Evolutionary conservation across 1,284 basidiomycete species (phyloP), one percentile per base, ranked within the genome.

Genomic region (Fomitopsis betulina): DNA sequence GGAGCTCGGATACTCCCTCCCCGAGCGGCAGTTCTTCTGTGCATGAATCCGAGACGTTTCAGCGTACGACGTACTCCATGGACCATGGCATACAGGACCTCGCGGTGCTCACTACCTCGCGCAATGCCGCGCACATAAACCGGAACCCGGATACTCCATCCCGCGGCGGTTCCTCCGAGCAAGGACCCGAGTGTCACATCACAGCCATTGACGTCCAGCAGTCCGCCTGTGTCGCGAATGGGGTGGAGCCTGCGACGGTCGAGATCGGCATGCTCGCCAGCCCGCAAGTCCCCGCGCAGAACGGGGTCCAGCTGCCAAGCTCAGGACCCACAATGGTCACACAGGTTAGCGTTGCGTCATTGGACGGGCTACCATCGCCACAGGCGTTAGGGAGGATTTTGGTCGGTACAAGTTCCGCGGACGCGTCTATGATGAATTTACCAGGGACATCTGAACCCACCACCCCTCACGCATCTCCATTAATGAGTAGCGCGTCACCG

Each of bases 51-150:
- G 39, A 58, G 42, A n/a, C 57, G 35, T 61, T 59, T 55, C 50
- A 40, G 37, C 64, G 67, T 53, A 62, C 62, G 13, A 54, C 63
- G 27, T 60, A 60, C 45, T 67, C 66, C 19, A 64, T 66, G 66
- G 66, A 67, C 61, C 40, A 64, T 35, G 57, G 57, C 40, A 21
- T 58, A 1, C 64, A 64, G 55, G 51, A 57, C 39, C n/a, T 45
- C 37, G 56, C 56, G 3, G 54, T 65, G 38, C 43, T 60, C 32
- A 60, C 62, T 25, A 60, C 15, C 30, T 39, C 37, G 53, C 63
- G 63, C 51, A 54, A 59, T n/a, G 60, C 64, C 15, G 45, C 63
- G 33, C 62, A 64, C 55, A 59, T 62, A 19, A 53, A 56, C 30
- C 56, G 63, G 32, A 58, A 58, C 43, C 59, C 59, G 15, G 59